Evolutionary conservation across 2,329 filamentous ascomycete genomes (phyloP), one percentile per base, ranked within the genome.

Genomic region (Blastomyces gilchristii): DNA sequence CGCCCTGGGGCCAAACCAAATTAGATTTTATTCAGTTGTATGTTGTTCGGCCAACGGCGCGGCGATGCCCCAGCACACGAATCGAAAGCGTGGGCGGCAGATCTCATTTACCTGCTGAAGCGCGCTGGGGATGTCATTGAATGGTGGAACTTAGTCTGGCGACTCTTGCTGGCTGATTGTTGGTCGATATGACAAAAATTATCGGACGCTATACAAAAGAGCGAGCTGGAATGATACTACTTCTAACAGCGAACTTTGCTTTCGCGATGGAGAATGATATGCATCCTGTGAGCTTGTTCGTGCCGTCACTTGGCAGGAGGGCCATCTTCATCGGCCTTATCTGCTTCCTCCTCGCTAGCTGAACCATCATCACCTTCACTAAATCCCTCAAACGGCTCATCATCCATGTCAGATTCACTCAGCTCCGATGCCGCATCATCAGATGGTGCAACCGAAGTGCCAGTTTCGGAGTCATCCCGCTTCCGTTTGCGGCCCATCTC

Each of bases 401-500:
- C 79, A 28, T 74, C 73, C 53, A 74, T 74, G 59, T 75, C 75
- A 49, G 74, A 69, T 11, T 75, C 73, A 4, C 77, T 74, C 6
- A 75, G 74, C 25, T 74, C 72, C 6, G 65, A 65, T 0, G 63
- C 65, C 31, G 70, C 68, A 31, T 73, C 68, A 49, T 72, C 66
- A 34, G 66, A 63, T 50, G 67, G 70, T 39, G 73, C 70, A 3
- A 74, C 71, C 43, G 73, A 70, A 58, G 76, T 73, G 43, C 67
- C 72, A 9, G 72, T 73, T 37, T 68, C 72, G 8, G 71, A 74
- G 31, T 85, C 84, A 22, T 85, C 83, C 69, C 87, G 87, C 70
- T 93, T 88, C 78, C 95, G 90, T 76, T 86, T 87, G 52, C 85
- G 85, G 64, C 79, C 78, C 87, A 96, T 96, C 76, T 97, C 91